Base-by-base conservation (phyloP, 2,329 filamentous ascomycete genomes). In the Ceratocystis lukuohia region DNA sequence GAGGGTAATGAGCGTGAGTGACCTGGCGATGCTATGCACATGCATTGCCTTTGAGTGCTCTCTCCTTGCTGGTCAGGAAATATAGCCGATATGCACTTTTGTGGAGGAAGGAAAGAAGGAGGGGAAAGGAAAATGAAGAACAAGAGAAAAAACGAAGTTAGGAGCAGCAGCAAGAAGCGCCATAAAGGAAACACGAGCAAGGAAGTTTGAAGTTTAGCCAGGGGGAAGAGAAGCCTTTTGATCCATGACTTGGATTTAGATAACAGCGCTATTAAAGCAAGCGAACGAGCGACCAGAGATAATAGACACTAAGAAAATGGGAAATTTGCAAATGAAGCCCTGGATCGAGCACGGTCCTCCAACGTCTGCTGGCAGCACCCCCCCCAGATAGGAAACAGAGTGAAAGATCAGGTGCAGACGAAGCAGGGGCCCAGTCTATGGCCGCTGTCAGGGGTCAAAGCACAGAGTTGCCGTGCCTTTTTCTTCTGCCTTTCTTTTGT, bases 131-230 rank as follows among this genome's bases (percentile, higher is more conserved):
- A 45, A 10, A 62, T 12, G 37, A 48, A 48, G 45, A 48, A 10
- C 41, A 10, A 33, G 61, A 44, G 3, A 20, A 4, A 62, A 28
- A 62, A n/a, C 37, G 61, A 62, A 48, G 37, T 45, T 62, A 41
- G 61, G 61, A 62, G 37, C 45, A 62, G 45, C 37, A 45, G 15
- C 22, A 62, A n/a, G 37, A 41, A 62, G 37, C 37, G 25, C 33
- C 61, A 45, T 62, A 78, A 75, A 59, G 15, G 56, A 59, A 62
- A 61, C 61, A 28, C 45, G 59, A 53, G 56, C 37, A 61, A 28
- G 46, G 65, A 28, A 56, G 28, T 30, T 56, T 37, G 48, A 30
- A 59, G 56, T 59, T n/a, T 37, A 41, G 20, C 8, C 48, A 59
- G 46, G 44, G 15, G 22, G 25, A 30, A 50, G 48, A 45, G 28